Conservation (phyloP, 352 stramenopile genomes). For the Blastocystis sp. region DNA sequence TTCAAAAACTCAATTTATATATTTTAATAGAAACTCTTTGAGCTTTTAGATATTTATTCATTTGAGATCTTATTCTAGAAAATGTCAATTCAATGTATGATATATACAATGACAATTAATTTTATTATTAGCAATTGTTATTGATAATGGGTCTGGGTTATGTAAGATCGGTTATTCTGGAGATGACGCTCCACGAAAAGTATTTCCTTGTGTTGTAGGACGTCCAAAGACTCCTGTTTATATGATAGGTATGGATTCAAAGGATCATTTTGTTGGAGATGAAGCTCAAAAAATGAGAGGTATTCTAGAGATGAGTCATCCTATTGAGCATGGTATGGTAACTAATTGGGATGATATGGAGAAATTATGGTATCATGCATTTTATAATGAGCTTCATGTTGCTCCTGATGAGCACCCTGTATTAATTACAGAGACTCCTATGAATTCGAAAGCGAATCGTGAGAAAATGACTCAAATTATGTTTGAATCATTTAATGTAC, state of each 20-base stretch:
- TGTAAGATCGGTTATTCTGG: conserved; percentile 91
- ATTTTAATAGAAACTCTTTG: too few species aligned
- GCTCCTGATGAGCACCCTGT: conserved; percentile 76
- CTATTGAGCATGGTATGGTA: conserved; percentile 70
- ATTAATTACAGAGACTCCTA: conserved; percentile 64
- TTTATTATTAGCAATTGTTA: conserved; percentile 58
- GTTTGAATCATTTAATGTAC: conserved; percentile 96
- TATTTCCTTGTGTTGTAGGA: conserved; percentile 60
- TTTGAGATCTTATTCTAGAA: too few species aligned
- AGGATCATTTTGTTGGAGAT: conserved; percentile 75
- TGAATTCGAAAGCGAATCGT: conserved; percentile 67
- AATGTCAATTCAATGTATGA: too few species aligned
- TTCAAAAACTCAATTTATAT: too few species aligned
- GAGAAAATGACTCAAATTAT: conserved; percentile 89
- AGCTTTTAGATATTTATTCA: too few species aligned
- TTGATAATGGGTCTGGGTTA: conserved; percentile 96
- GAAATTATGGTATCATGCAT: conserved; percentile 98
- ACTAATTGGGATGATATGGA: conserved; percentile 99
- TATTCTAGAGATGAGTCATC: conserved; percentile 59
- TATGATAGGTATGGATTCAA: conserved; percentile 44
- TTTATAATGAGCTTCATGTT: conserved; percentile 86
- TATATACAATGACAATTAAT: too few species aligned
- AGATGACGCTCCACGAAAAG: conserved; percentile 77
- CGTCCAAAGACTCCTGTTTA: conserved; percentile 63
- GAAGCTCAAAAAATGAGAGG: conserved; percentile 67